Base-by-base conservation (phyloP, 768 basidiomycete genomes). In the Botryobasidium botryosum region DNA sequence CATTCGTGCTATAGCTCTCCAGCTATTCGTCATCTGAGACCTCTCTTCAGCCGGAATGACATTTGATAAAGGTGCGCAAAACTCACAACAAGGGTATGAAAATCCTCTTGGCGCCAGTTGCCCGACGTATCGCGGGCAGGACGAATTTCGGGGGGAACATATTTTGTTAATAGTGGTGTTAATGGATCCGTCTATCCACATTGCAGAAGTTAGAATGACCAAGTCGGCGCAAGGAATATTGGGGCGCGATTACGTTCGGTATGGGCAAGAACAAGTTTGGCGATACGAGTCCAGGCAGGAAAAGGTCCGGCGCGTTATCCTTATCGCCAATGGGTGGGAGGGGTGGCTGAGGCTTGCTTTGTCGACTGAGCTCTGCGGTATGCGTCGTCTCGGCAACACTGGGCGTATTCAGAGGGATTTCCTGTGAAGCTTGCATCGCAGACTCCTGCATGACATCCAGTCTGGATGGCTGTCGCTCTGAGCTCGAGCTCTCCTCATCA, bases 221-320 rank as follows among this genome's bases (percentile, higher is more conserved):
- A 49, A 40, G 44, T 36, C 5, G 38, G 35, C 24, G 41, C 20
- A 36, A 44, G 33, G 25, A 36, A 40, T 2, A 37, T 41, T 24
- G 52, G 53, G 63, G 72, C 80, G 74, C 3, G 36, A 38, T 5
- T 70, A 87, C 84, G 65, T 84, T 84, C 41, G 85, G 84, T 35
- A 86, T 79, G n/a, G 84, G 84, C 38, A 86, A 63, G 58, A 87
- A 87, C 77, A 86, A 79, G 27, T 75, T 78, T 27, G 83, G 76
- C 24, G 72, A 59, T 28, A 77, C 67, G 29, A 86, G 71, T 29
- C 73, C 74, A 2, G 82, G 80, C 23, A 82, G 64, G 57, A 74
- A 77, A 18, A 81, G 55, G 5, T 25, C 40, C n/a, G 44, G 7
- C 28, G 35, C 24, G 25, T 12, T 38, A 21, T 45, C 36, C 35